These are phyloP conservation scores for Edaphochlamys debaryana DNA, from an alignment of 139 green algal species.

Conservation along the genomic window DNA sequence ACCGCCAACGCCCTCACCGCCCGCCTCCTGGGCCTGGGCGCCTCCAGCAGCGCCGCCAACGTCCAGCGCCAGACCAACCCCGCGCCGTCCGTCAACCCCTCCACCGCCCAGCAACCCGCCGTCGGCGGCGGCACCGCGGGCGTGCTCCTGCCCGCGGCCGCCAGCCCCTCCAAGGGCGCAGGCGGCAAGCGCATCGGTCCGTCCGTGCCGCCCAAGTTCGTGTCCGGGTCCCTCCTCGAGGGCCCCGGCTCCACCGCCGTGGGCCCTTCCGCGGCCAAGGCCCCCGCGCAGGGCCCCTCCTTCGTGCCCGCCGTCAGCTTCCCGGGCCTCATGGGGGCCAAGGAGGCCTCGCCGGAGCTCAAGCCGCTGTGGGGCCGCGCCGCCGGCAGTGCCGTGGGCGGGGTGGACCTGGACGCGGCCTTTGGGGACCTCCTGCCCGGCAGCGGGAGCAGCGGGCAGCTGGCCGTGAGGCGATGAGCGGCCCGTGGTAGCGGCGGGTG, in stretches of 20 bases:
- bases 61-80: background rate
- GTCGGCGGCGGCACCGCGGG: background rate
- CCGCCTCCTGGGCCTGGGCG: conserved; percentile 18
- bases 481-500: too few species aligned
- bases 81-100: too few species aligned
- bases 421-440: background rate
- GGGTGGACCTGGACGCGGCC: background rate
- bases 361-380: background rate
- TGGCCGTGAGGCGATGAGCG: background rate
- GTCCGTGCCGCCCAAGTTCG: background rate
- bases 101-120: too few species aligned
- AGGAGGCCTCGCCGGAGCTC: background rate
- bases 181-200: background rate
- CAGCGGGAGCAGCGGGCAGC: too few species aligned
- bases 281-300: too few species aligned
- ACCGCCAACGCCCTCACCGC: conserved; percentile 5
- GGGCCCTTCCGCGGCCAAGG: too few species aligned
- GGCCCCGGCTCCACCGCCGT: too few species aligned
- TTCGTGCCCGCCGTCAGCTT: too few species aligned
- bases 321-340: too few species aligned
- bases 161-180: background rate
- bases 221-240: background rate
- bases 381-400: too few species aligned
- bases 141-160: background rate
- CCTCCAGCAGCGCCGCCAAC: background rate